phyloP scores from a whole-genome alignment of 2,329 filamentous ascomycete genomes.

The Pseudocercospora vitis region DNA sequence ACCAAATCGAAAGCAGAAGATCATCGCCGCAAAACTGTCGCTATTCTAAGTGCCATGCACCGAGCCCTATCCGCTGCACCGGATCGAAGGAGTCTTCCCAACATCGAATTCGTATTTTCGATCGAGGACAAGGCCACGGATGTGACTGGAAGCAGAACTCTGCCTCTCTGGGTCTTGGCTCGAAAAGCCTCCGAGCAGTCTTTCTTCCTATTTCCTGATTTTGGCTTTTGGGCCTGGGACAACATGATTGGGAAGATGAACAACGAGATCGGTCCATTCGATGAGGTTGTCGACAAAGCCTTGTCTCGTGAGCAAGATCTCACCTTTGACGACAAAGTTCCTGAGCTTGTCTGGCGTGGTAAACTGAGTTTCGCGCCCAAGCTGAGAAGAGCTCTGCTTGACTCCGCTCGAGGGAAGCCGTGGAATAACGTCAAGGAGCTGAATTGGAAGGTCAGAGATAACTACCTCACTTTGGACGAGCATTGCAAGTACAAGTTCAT shows the following conservation, averaged over 20 bases:
- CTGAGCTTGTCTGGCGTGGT: constrained; percentile 36
- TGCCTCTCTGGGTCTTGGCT: constrained; percentile 41
- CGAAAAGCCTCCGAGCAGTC: constrained; percentile 37
- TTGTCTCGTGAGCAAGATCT: constrained; percentile 21
- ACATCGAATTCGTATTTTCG: constrained; percentile 52
- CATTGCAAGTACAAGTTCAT: constrained; percentile 35
- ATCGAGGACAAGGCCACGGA: constrained; percentile 45
- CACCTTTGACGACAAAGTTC: constrained; percentile 27
- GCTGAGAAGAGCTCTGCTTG: constrained; percentile 36
- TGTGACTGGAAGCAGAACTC: constrained; percentile 34
- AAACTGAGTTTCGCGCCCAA: constrained; percentile 31
- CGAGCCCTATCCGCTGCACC: constrained; percentile 48
- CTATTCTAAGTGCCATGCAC: constrained; percentile 47
- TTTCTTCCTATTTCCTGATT: constrained; percentile 55
- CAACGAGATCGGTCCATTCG: constrained; percentile 29
- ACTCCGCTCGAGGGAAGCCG: constrained; percentile 31
- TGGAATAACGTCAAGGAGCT: constrained; percentile 42
- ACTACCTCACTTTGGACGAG: constrained; percentile 29
- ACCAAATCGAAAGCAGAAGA: constrained; percentile 29
- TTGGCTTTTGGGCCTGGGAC: constrained; percentile 53
- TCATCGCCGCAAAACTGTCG: constrained; percentile 30
- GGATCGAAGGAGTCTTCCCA: constrained; percentile 41
- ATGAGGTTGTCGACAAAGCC: constrained; percentile 41
- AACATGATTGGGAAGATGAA: constrained; percentile 49
- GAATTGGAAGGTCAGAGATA: constrained; percentile 27